phyloP scores from a whole-genome alignment of 257 asterid species.

The Linaria vulgaris region DNA sequence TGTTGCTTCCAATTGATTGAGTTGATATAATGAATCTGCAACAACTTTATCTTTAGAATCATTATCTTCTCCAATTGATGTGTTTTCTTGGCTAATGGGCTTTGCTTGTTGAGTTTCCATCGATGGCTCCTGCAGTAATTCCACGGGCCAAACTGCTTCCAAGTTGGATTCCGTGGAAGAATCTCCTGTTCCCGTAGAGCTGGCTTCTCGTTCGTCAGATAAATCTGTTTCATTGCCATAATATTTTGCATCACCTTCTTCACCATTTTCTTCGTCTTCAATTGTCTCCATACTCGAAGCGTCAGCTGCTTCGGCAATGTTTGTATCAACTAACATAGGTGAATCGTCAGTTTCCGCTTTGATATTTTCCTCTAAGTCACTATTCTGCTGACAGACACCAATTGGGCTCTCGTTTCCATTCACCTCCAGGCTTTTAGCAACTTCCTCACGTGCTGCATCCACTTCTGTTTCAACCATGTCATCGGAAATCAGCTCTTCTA shows the following conservation, averaged over 20 bases:
- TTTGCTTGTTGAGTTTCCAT: slow-evolving; percentile 18
- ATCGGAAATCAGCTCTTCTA: slow-evolving; percentile 9
- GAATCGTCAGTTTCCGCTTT: slow-evolving; percentile 21
- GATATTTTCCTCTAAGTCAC: slow-evolving; percentile 1
- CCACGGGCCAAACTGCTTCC: slow-evolving; percentile 42
- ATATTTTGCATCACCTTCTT: slow-evolving; percentile 12
- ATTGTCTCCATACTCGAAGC: neutral
- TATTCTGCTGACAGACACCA: slow-evolving; percentile 12
- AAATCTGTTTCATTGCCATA: slow-evolving; percentile 21
- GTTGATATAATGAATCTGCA: too few species aligned
- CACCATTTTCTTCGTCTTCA: slow-evolving; percentile 23
- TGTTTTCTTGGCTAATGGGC: slow-evolving; percentile 34
- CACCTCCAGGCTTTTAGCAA: slow-evolving; percentile 7
- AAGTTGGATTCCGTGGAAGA: slow-evolving; percentile 39
- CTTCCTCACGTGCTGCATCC: slow-evolving; percentile 19
- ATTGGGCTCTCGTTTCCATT: slow-evolving; percentile 6
- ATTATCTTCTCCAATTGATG: neutral
- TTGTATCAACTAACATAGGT: neutral
- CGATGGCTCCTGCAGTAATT: slow-evolving; percentile 23
- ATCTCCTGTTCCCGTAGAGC: slow-evolving; percentile 35
- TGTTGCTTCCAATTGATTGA: neutral
- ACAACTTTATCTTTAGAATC: neutral
- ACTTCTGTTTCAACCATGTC: slow-evolving; percentile 13
- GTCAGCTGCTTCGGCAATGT: slow-evolving; percentile 1
- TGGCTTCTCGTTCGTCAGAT: slow-evolving; percentile 34